These are phyloP conservation scores for Diplogelasinospora grovesii DNA, from an alignment of 495 filamentous ascomycete species.

Conservation along the genomic window DNA sequence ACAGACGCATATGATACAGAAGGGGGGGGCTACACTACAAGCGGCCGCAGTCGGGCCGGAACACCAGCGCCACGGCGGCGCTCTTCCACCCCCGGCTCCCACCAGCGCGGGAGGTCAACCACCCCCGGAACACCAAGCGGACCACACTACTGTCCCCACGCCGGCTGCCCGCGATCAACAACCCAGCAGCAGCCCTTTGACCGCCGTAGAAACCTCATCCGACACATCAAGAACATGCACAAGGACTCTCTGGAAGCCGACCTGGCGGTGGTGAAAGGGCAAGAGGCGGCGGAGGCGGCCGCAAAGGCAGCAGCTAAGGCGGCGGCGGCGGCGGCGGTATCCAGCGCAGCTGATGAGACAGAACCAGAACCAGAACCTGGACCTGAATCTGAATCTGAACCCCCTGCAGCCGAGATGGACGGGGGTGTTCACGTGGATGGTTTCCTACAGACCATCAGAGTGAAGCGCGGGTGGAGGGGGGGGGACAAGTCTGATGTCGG, in stretches of 20 bases:
- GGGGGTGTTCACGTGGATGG: slow-evolving; percentile 49
- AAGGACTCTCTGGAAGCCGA: neutral
- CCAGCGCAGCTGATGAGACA: slow-evolving; percentile 7
- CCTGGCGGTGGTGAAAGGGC: neutral
- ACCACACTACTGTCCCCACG: too few species aligned
- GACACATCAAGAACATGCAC: slow-evolving; percentile 4
- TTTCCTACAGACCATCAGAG: slow-evolving; percentile 38
- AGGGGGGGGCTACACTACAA: too few species aligned
- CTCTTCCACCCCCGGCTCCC: too few species aligned
- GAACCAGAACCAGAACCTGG: slow-evolving; percentile 32
- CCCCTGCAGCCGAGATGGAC: slow-evolving; percentile 47
- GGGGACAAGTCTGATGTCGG: too few species aligned
- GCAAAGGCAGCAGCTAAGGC: too few species aligned
- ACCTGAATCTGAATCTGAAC: too few species aligned
- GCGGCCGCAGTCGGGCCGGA: too few species aligned
- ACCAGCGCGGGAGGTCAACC: too few species aligned
- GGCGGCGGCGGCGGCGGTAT: slow-evolving; percentile 9
- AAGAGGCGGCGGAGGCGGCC: too few species aligned
- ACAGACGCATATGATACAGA: too few species aligned
- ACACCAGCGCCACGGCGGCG: neutral
- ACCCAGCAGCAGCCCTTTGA: neutral
- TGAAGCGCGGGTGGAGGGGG: slow-evolving; percentile 27
- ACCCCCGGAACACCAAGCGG: too few species aligned
- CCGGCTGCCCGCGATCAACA: slow-evolving; percentile 1
- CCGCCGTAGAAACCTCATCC: too few species aligned